Percentiles rank a stretch among this genome's conserved stretches.
phyloP scores from a whole-genome alignment of 2,329 filamentous ascomycete species.

The Sporothrix pseudoabietina region DNA sequence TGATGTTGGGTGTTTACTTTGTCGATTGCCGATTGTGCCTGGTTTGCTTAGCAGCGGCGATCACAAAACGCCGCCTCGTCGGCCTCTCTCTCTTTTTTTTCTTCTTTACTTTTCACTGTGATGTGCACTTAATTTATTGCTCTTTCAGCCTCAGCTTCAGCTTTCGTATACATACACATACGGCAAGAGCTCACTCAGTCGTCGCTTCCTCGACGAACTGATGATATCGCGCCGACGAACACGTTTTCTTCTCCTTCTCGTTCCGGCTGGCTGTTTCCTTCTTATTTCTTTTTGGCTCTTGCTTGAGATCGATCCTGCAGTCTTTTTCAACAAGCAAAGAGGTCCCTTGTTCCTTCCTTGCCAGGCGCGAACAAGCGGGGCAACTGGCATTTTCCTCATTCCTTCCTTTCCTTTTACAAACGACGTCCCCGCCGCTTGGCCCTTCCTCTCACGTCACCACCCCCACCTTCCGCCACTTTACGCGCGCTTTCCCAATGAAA shows the following conservation, averaged over 20 bases:
- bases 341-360: slow-evolving; percentile 9
- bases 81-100: neutral
- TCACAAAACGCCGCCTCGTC: neutral
- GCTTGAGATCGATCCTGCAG: slow-evolving; percentile 21
- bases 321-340: neutral
- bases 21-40: neutral
- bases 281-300: neutral
- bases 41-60: neutral
- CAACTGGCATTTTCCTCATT: neutral
- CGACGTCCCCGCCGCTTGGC: slow-evolving; percentile 10
- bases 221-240: neutral
- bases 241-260: neutral
- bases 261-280: neutral
- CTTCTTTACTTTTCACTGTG: neutral
- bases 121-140: neutral
- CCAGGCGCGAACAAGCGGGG: slow-evolving; percentile 6
- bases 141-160: neutral
- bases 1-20: neutral
- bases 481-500: neutral
- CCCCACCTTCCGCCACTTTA: neutral
- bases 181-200: neutral
- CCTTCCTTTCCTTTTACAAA: neutral
- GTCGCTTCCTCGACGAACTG: neutral
- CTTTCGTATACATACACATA: neutral
- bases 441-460: slow-evolving; percentile 13